phyloP scores from a whole-genome alignment of 2,329 filamentous ascomycete genomes.

The Penicillium sp. region DNA sequence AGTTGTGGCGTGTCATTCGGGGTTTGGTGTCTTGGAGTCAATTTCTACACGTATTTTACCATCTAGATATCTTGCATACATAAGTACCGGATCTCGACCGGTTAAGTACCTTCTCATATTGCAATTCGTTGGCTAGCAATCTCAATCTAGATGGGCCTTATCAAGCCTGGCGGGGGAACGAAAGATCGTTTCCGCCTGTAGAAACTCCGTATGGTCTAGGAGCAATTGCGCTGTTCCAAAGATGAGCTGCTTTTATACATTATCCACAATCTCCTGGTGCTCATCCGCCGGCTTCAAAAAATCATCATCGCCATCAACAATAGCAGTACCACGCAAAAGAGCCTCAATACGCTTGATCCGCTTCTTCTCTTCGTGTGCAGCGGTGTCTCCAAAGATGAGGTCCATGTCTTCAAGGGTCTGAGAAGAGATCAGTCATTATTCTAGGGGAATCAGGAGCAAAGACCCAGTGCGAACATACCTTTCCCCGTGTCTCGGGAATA shows the following conservation, averaged over 20 bases:
- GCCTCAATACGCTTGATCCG: conserved; percentile 41
- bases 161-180: neutral
- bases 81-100: conserved; percentile 1
- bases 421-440: neutral
- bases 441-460: neutral
- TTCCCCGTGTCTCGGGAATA: conserved; percentile 38
- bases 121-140: neutral
- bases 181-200: neutral
- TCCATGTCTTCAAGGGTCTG: conserved; percentile 59
- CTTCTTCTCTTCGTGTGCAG: conserved; percentile 39
- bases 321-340: conserved; percentile 31
- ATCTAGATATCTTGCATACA: conserved; percentile 13
- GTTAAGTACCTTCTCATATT: neutral
- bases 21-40: conserved; percentile 25
- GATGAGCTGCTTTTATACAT: neutral
- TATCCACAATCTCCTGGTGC: conserved; percentile 21
- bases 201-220: too few relatives aligned
- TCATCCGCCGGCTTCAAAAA: conserved; percentile 22
- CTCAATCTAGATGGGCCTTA: neutral
- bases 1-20: neutral
- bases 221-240: too few relatives aligned
- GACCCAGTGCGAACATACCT: conserved; percentile 20
- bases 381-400: conserved; percentile 43
- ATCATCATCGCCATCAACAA: conserved; percentile 16
- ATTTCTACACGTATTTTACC: conserved; percentile 18